Evolutionary conservation across 2,329 filamentous ascomycete genomes (phyloP).

Genomic region (Fusarium napiforme): DNA sequence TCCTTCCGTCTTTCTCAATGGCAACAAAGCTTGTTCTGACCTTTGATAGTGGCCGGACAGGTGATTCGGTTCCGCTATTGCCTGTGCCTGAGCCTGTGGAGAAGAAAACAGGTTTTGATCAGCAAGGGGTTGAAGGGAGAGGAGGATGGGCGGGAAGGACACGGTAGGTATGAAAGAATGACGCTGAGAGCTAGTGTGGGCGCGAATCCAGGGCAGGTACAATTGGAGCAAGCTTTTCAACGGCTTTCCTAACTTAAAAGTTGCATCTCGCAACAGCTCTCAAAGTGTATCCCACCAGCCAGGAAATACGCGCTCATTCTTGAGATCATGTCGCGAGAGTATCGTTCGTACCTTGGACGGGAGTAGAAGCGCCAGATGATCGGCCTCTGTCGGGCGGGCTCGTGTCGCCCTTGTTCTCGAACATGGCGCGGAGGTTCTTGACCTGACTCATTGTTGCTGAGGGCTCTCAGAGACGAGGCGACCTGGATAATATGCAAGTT

Average conservation of each 20-base stretch:
- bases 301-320: slow-evolving; percentile 16
- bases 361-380: slow-evolving; percentile 66
- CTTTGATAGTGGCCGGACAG: slow-evolving; percentile 74
- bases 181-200: slow-evolving; percentile 28
- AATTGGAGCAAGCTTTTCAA: slow-evolving; percentile 16
- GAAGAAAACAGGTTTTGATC: slow-evolving; percentile 35
- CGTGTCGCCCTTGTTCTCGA: slow-evolving; percentile 76
- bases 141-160: slow-evolving; percentile 29
- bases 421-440: slow-evolving; percentile 81
- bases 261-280: slow-evolving; percentile 19
- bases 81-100: slow-evolving; percentile 40
- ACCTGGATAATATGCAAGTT: slow-evolving; percentile 39
- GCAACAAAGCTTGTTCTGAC: slow-evolving; percentile 80
- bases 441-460: slow-evolving; percentile 71
- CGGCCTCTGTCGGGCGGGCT: slow-evolving; percentile 76
- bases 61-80: slow-evolving; percentile 58
- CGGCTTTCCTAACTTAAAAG: slow-evolving; percentile 17
- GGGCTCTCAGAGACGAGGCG: slow-evolving; percentile 22
- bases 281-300: slow-evolving; percentile 15
- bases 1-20: slow-evolving; percentile 72
- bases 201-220: slow-evolving; percentile 32
- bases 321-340: slow-evolving; percentile 2
- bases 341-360: slow-evolving; percentile 44
- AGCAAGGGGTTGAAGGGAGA: slow-evolving; percentile 35
- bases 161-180: slow-evolving; percentile 29